These are phyloP conservation scores for Pseudogymnoascus sp. DNA, from an alignment of 2,329 filamentous ascomycete species.

Conservation along the genomic window DNA sequence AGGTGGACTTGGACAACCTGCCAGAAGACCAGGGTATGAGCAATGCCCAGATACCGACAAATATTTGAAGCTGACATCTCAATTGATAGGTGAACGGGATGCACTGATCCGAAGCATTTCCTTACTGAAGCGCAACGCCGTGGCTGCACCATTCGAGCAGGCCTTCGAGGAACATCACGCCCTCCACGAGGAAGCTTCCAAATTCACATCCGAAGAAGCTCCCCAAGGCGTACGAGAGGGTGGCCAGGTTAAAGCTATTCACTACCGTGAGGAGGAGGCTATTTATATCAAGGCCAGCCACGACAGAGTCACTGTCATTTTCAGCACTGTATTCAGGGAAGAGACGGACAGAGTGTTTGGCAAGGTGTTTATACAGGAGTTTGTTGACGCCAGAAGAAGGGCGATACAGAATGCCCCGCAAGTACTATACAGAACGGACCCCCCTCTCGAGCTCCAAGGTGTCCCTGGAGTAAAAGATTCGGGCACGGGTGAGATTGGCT, in stretches of 20 bases:
- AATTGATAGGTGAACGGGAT: conserved; percentile 62
- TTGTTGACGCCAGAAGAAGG: conserved; percentile 88
- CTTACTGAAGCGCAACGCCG: conserved; percentile 92
- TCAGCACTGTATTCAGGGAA: conserved; percentile 95
- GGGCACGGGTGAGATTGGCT: conserved; percentile 80
- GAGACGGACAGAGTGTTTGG: conserved; percentile 97
- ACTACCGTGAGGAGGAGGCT: conserved; percentile 97
- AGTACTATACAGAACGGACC: conserved; percentile 90
- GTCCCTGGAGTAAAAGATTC: conserved; percentile 72
- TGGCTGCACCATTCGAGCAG: conserved; percentile 97
- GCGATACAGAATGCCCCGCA: conserved; percentile 98
- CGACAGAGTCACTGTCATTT: conserved; percentile 97
- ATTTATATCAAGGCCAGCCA: conserved; percentile 98
- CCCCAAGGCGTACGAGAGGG: conserved; percentile 85
- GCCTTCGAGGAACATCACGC: conserved; percentile 89
- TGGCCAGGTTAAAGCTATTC: conserved; percentile 87
- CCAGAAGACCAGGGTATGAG: conserved; percentile 64
- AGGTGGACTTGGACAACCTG: conserved; percentile 80
- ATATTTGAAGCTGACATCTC: conserved; percentile 10
- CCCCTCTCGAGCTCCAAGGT: conserved; percentile 81
- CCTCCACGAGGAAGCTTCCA: conserved; percentile 78
- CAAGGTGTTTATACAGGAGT: conserved; percentile 97
- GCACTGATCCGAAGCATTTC: conserved; percentile 81
- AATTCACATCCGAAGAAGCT: conserved; percentile 88
- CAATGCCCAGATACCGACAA: neutral